Percentiles rank a stretch among this genome's conserved stretches.
Conservation (phyloP, 495 filamentous ascomycete genomes). For the Penicillium longicatenatum region DNA sequence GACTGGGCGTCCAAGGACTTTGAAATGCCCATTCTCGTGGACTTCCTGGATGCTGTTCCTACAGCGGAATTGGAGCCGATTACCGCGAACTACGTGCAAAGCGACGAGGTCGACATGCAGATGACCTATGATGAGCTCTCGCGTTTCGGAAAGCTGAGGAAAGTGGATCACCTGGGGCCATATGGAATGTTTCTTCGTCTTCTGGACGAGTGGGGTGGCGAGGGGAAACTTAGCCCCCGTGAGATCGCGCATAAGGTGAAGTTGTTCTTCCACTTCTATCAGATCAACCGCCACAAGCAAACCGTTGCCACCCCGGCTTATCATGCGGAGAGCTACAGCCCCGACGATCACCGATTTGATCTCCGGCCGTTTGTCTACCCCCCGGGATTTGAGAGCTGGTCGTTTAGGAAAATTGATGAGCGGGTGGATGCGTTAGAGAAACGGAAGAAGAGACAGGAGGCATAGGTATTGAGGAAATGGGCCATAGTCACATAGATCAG, state of each 20-base stretch:
- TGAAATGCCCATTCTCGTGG: slow-evolving; percentile 12
- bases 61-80: slow-evolving; percentile 16
- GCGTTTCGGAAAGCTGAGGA: slow-evolving; percentile 12
- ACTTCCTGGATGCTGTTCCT: slow-evolving; percentile 14
- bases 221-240: slow-evolving; percentile 11
- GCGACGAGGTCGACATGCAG: slow-evolving; percentile 16
- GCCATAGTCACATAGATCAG: too few relatives aligned
- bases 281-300: slow-evolving; percentile 18
- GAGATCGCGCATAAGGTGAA: slow-evolving; percentile 16
- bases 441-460: slow-evolving; percentile 11
- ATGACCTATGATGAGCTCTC: slow-evolving; percentile 16
- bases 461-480: neutral
- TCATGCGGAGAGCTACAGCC: slow-evolving; percentile 16
- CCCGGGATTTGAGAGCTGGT: slow-evolving; percentile 16
- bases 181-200: slow-evolving; percentile 17
- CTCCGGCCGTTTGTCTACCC: slow-evolving; percentile 15
- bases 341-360: slow-evolving; percentile 16
- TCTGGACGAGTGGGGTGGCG: slow-evolving; percentile 15
- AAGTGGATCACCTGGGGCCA: slow-evolving; percentile 14
- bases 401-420: slow-evolving; percentile 13
- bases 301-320: slow-evolving; percentile 15
- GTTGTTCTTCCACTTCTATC: slow-evolving; percentile 17
- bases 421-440: slow-evolving; percentile 13
- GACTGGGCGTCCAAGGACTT: slow-evolving; percentile 12
- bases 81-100: slow-evolving; percentile 13